Evolutionary conservation across 352 stramenopile species (phyloP).

Genomic region (Globisporangium carolinianum): DNA sequence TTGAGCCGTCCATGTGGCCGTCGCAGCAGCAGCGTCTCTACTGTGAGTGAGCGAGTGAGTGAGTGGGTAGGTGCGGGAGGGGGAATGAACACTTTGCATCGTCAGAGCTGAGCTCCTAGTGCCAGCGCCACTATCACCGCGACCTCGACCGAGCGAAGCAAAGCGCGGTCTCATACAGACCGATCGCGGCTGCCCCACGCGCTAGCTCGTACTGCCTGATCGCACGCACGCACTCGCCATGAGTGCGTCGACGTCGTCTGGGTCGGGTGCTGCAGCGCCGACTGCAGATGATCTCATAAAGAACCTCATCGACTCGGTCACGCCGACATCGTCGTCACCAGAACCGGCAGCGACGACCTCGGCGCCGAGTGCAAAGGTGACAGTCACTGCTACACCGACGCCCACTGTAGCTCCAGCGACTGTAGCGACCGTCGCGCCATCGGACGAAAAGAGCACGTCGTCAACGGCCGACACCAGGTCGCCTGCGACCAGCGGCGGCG

Average conservation of each 20-base stretch:
- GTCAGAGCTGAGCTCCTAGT: too few species aligned
- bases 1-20: too few species aligned
- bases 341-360: neutral
- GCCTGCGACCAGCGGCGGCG: neutral
- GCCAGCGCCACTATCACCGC: too few species aligned
- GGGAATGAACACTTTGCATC: too few species aligned
- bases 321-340: conserved; percentile 1
- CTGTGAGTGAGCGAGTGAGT: too few species aligned
- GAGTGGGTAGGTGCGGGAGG: too few species aligned
- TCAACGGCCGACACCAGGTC: conserved; percentile 2
- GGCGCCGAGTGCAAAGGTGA: neutral
- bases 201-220: too few species aligned
- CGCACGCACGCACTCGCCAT: neutral
- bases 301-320: conserved; percentile 18
- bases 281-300: conserved; percentile 13
- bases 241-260: conserved; percentile 7
- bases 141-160: neutral
- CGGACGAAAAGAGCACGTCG: conserved; percentile 1
- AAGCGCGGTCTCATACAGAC: too few species aligned
- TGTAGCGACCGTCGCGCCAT: neutral
- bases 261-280: conserved; percentile 3
- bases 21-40: too few species aligned
- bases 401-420: neutral
- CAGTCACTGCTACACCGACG: neutral
- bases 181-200: too few species aligned